These are phyloP conservation scores for Planoprotostelium fungivorum DNA, from an alignment of 78 protist genomes.

Conservation along the genomic window DNA sequence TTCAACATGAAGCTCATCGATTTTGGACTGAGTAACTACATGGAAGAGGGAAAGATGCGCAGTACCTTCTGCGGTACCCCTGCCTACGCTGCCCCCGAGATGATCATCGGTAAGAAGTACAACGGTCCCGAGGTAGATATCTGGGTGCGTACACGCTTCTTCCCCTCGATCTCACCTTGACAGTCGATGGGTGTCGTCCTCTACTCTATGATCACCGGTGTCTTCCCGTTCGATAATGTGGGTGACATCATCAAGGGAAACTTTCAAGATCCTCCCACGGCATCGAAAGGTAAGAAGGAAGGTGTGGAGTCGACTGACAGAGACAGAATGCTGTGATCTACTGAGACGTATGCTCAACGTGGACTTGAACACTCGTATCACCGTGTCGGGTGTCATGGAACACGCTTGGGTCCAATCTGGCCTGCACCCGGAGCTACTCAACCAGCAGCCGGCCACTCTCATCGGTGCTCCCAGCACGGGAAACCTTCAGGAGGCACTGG, in stretches of 20 bases:
- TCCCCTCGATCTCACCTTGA: not conserved
- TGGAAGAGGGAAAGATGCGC: slow-evolving; percentile 33
- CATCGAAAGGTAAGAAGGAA: not conserved
- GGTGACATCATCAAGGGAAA: slow-evolving; percentile 26
- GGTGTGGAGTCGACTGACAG: not conserved
- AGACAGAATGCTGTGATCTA: not conserved
- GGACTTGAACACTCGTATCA: slow-evolving; percentile 19
- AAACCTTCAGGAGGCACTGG: not conserved
- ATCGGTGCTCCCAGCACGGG: not conserved
- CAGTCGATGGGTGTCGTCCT: slow-evolving; percentile 34
- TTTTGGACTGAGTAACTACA: slow-evolving; percentile 59
- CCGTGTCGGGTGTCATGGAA: slow-evolving; percentile 3
- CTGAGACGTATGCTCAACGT: slow-evolving; percentile 32
- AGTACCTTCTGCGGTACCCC: slow-evolving; percentile 77
- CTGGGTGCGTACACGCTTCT: slow-evolving; percentile 11
- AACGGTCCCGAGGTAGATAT: slow-evolving; percentile 58
- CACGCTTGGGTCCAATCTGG: slow-evolving; percentile 46
- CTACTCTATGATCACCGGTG: slow-evolving; percentile 38
- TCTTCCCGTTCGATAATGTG: slow-evolving; percentile 43
- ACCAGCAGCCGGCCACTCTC: not conserved
- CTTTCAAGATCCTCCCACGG: not conserved
- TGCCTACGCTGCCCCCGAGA: slow-evolving; percentile 77
- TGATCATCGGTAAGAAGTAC: slow-evolving; percentile 49
- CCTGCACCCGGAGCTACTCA: not conserved
- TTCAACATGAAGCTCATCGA: slow-evolving; percentile 59